These are phyloP conservation scores for Rosa hybrid DNA, from an alignment of 331 rosid species.

Conservation along the genomic window DNA sequence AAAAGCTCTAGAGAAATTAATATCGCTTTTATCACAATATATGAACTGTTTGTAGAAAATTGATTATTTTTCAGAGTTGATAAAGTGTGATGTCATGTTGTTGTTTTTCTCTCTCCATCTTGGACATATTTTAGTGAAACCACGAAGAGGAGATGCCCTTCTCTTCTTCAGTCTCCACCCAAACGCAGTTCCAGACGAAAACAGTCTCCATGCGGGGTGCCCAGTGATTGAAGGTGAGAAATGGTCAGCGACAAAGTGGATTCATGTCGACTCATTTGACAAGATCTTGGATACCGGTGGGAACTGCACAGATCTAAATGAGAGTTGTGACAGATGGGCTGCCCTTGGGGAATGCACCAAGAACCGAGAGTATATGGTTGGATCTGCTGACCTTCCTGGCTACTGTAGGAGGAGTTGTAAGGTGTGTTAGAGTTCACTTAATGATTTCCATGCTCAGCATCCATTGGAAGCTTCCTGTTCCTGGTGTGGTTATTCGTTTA, in stretches of 20 bases:
- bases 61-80: conserved; percentile 2
- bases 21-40: conserved; percentile 3
- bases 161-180: conserved; percentile 85
- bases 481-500: conserved; percentile 22
- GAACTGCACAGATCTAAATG: conserved; percentile 65
- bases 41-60: background rate
- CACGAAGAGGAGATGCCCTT: conserved; percentile 84
- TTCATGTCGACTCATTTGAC: conserved; percentile 81
- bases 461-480: conserved; percentile 16
- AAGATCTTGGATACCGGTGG: conserved; percentile 47
- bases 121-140: conserved; percentile 58
- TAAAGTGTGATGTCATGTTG: background rate
- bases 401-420: conserved; percentile 83
- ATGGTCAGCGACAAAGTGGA: conserved; percentile 98
- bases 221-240: conserved; percentile 93
- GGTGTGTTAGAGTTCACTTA: conserved; percentile 45
- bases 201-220: conserved; percentile 86
- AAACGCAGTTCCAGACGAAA: conserved; percentile 61
- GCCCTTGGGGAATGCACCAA: conserved; percentile 91
- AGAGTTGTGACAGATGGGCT: conserved; percentile 92
- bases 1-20: conserved; percentile 20
- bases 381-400: conserved; percentile 85
- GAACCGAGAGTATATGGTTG: conserved; percentile 89
- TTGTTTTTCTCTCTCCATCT: background rate
- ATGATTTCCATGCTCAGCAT: conserved; percentile 15